A percentile compares a stretch with the other conserved stretches of the same genome.
phyloP scores from a whole-genome alignment of 176 grass and related monocot genomes.

The Ensete glaucum region DNA sequence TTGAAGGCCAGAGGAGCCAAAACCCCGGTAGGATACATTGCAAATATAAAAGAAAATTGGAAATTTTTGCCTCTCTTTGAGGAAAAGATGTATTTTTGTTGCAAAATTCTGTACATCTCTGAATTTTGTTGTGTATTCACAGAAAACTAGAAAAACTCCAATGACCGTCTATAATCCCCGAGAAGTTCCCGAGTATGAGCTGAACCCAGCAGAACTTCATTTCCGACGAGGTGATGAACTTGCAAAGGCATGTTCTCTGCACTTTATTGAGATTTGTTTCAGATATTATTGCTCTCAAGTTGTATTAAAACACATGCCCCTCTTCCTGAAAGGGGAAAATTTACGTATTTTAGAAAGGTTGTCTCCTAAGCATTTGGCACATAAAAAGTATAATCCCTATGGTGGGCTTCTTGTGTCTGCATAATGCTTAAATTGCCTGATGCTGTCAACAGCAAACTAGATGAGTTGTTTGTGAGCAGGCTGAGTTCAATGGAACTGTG shows the following conservation, averaged over 20 bases:
- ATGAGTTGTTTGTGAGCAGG: too few species aligned
- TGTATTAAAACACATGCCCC: background rate
- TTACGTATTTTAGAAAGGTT: too few species aligned
- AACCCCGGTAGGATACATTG: constrained; percentile 42
- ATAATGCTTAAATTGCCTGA: too few species aligned
- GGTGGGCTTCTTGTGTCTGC: too few species aligned
- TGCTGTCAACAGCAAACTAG: too few species aligned
- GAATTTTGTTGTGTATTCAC: constrained; percentile 3
- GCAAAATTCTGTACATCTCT: background rate
- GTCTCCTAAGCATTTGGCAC: too few species aligned
- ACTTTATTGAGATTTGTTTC: background rate
- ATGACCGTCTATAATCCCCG: constrained; percentile 79
- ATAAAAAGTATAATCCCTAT: too few species aligned
- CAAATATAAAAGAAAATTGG: background rate
- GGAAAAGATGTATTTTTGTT: background rate
- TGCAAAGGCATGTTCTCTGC: constrained; percentile 40
- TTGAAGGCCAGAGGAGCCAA: constrained; percentile 79
- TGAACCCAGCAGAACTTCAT: constrained; percentile 75
- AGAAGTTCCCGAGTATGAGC: constrained; percentile 87
- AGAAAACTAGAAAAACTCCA: constrained; percentile 80
- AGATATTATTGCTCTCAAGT: background rate
- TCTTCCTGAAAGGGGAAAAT: too few species aligned
- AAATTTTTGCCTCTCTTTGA: background rate
- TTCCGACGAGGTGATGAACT: constrained; percentile 65
- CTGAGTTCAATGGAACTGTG: too few species aligned